These are phyloP conservation scores for Fomitopsis pulvina DNA, from an alignment of 768 basidiomycete genomes.

Conservation along the genomic window DNA sequence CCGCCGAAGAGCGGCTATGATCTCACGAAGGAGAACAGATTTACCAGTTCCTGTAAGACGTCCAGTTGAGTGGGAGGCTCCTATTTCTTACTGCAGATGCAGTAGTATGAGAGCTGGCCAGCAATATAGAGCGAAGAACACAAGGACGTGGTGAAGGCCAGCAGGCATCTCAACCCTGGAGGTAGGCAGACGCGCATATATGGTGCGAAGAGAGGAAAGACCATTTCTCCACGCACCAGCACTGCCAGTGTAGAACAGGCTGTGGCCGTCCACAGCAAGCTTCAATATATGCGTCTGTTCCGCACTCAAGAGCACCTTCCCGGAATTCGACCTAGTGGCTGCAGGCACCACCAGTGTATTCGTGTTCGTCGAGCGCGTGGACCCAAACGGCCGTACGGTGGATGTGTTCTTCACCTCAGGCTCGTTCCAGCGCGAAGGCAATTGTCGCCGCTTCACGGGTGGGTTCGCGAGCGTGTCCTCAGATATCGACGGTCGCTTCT, in stretches of 20 bases:
- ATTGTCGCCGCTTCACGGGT: constrained; percentile 35
- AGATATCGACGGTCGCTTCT: constrained; percentile 26
- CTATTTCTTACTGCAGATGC: too few species aligned
- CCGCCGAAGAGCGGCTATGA: constrained; percentile 67
- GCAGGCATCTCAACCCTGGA: too few species aligned
- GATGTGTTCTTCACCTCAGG: constrained; percentile 4
- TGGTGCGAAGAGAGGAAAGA: too few species aligned
- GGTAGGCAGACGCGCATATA: too few species aligned
- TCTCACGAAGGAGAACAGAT: constrained; percentile 89
- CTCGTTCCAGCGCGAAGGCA: constrained; percentile 33
- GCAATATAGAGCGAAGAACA: too few species aligned
- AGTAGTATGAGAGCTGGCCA: too few species aligned
- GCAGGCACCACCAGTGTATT: constrained; percentile 21
- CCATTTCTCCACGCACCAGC: constrained; percentile 86
- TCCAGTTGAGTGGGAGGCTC: too few species aligned
- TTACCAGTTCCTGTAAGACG: constrained; percentile 96
- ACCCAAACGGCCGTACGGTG: constrained; percentile 7
- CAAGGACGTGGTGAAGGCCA: too few species aligned
- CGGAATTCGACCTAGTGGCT: constrained; percentile 17
- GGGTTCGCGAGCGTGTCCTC: constrained; percentile 10
- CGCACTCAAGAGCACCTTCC: constrained; percentile 60
- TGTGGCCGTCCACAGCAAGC: constrained; percentile 66
- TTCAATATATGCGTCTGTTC: constrained; percentile 84
- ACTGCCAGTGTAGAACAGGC: constrained; percentile 94
- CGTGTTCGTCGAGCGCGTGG: constrained; percentile 4